Conservation (phyloP, 305 asterid genomes). For the Petunia hybrid region DNA sequence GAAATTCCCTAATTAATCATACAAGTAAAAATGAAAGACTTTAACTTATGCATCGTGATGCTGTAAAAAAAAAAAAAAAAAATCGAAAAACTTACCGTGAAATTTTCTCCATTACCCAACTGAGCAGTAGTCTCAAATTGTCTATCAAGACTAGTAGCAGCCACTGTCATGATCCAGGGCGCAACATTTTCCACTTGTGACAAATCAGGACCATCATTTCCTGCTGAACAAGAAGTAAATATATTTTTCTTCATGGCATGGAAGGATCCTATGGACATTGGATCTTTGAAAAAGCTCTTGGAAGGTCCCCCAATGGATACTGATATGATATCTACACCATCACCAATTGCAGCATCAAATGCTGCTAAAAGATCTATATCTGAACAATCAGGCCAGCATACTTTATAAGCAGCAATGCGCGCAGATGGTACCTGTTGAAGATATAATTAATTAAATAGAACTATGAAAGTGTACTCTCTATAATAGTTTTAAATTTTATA, state of each 20-base stretch:
- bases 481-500: no score
- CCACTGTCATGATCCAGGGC: slow-evolving; percentile 78
- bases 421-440: slow-evolving; percentile 48
- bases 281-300: slow-evolving; percentile 45
- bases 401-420: slow-evolving; percentile 77
- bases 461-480: no score
- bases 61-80: neutral
- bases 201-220: slow-evolving; percentile 62
- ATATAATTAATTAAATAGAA: no score
- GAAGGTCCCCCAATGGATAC: slow-evolving; percentile 62
- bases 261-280: slow-evolving; percentile 73
- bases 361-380: slow-evolving; percentile 68
- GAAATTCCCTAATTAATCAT: neutral
- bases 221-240: slow-evolving; percentile 64
- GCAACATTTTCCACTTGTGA: slow-evolving; percentile 57
- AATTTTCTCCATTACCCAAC: slow-evolving; percentile 59
- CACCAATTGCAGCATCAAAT: slow-evolving; percentile 76
- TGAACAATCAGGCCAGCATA: slow-evolving; percentile 64
- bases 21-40: neutral
- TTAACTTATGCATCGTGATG: no score
- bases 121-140: slow-evolving; percentile 47
- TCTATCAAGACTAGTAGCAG: slow-evolving; percentile 39
- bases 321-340: slow-evolving; percentile 76
- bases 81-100: slow-evolving; percentile 41
- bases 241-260: slow-evolving; percentile 74